Conservation (phyloP, 2,329 filamentous ascomycete genomes). For the Colletotrichum tropicicola region DNA sequence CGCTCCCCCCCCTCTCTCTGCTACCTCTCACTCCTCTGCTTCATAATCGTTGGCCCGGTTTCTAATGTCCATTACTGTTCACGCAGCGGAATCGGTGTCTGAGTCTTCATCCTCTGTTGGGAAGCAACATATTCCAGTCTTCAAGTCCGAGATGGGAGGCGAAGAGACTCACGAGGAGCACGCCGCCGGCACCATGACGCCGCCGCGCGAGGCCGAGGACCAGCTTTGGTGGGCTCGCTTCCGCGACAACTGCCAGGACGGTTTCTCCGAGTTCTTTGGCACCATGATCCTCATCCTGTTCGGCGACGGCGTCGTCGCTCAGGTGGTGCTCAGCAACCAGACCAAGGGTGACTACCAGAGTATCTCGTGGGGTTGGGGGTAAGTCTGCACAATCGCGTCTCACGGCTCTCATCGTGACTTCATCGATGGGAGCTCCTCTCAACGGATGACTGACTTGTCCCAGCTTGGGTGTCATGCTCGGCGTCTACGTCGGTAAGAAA, state of each 20-base stretch:
- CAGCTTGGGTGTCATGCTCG: constrained; percentile 73
- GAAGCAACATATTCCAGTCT: constrained; percentile 38
- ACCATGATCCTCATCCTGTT: constrained; percentile 75
- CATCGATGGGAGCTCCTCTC: constrained; percentile 2
- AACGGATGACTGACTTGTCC: neutral
- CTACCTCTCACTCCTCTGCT: constrained; percentile 10
- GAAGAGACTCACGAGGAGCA: constrained; percentile 32
- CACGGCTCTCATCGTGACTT: constrained; percentile 16
- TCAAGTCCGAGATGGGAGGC: constrained; percentile 43
- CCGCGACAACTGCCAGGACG: constrained; percentile 61
- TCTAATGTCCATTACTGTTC: constrained; percentile 40
- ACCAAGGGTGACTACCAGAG: constrained; percentile 59
- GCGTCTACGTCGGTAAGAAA: constrained; percentile 72
- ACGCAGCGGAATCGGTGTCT: constrained; percentile 41
- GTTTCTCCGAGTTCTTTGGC: constrained; percentile 74
- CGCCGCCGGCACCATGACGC: constrained; percentile 24
- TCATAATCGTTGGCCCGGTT: constrained; percentile 10
- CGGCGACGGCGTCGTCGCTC: constrained; percentile 76
- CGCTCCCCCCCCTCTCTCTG: constrained; percentile 1
- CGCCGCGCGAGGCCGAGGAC: constrained; percentile 33
- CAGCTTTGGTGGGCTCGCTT: constrained; percentile 59
- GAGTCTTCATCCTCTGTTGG: constrained; percentile 43
- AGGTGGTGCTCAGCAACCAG: constrained; percentile 66
- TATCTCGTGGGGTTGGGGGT: constrained; percentile 61
- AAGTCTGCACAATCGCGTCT: constrained; percentile 35